phyloP scores from a whole-genome alignment of 164 flowering plant genomes.

The Magnolia changhungtana region DNA sequence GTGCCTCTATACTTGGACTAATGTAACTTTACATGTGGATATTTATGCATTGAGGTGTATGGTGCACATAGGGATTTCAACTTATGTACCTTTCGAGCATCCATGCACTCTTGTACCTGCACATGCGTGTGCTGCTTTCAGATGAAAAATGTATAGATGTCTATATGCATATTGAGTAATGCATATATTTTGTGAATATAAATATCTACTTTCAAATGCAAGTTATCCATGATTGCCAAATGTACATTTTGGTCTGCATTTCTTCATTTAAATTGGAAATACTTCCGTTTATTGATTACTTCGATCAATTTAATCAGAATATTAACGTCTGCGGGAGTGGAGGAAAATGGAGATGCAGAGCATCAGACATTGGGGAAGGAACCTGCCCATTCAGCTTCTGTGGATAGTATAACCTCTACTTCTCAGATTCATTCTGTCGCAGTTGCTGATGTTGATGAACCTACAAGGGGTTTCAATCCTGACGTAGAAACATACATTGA shows the following conservation, averaged over 20 bases:
- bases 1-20: no score
- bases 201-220: not conserved
- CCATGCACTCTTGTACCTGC: not conserved
- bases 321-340: constrained; percentile 51
- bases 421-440: constrained; percentile 22
- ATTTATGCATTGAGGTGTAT: no score
- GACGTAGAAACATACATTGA: constrained; percentile 76
- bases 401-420: constrained; percentile 18
- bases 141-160: not conserved
- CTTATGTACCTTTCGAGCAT: no score
- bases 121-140: not conserved
- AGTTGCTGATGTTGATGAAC: constrained; percentile 29
- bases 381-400: constrained; percentile 18
- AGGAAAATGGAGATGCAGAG: constrained; percentile 28
- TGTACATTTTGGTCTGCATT: not conserved
- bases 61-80: no score
- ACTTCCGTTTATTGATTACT: not conserved
- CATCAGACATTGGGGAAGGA: constrained; percentile 16
- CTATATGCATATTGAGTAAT: not conserved
- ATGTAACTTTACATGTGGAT: no score
- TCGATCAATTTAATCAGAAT: constrained; percentile 34
- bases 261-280: not conserved
- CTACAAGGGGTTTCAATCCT: constrained; percentile 30
- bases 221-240: not conserved
- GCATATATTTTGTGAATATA: not conserved